These are phyloP conservation scores for Phycomyces nitens DNA, from an alignment of 192 early-diverging fungal species.

Conservation along the genomic window DNA sequence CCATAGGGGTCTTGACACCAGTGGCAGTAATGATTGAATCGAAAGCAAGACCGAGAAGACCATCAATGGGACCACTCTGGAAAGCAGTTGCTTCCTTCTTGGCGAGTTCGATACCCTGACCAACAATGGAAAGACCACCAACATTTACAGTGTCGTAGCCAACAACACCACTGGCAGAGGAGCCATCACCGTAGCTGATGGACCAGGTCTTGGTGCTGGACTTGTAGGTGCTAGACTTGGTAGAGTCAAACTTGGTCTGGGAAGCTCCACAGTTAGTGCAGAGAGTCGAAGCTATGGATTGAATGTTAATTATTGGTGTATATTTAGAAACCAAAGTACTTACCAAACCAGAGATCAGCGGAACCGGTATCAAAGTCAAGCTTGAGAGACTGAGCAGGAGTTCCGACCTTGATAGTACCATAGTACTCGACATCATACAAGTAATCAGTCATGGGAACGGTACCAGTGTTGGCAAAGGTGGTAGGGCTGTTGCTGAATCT, in stretches of 20 bases:
- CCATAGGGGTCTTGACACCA: slow-evolving; percentile 43
- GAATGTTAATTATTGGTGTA: background rate
- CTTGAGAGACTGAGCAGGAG: slow-evolving; percentile 64
- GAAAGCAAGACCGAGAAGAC: slow-evolving; percentile 33
- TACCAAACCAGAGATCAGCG: slow-evolving; percentile 63
- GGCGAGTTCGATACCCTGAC: slow-evolving; percentile 32
- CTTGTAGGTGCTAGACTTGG: slow-evolving; percentile 51
- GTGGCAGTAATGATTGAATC: slow-evolving; percentile 23
- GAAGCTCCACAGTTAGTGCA: slow-evolving; percentile 25
- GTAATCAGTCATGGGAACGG: slow-evolving; percentile 12
- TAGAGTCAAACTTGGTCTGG: slow-evolving; percentile 49
- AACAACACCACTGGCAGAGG: slow-evolving; percentile 21
- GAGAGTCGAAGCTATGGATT: slow-evolving; percentile 36
- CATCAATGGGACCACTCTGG: slow-evolving; percentile 16
- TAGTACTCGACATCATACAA: slow-evolving; percentile 61
- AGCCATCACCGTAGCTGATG: slow-evolving; percentile 52
- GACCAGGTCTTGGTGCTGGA: slow-evolving; percentile 50
- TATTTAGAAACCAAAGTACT: background rate
- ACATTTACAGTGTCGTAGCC: slow-evolving; percentile 28
- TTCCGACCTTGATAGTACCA: slow-evolving; percentile 57
- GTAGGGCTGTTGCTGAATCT: background rate
- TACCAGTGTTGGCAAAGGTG: background rate
- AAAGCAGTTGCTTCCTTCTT: slow-evolving; percentile 21
- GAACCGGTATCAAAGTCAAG: slow-evolving; percentile 71
- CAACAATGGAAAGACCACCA: slow-evolving; percentile 29